Conservation (phyloP, 2,329 filamentous ascomycete species). For the Thelonectria blattea region DNA sequence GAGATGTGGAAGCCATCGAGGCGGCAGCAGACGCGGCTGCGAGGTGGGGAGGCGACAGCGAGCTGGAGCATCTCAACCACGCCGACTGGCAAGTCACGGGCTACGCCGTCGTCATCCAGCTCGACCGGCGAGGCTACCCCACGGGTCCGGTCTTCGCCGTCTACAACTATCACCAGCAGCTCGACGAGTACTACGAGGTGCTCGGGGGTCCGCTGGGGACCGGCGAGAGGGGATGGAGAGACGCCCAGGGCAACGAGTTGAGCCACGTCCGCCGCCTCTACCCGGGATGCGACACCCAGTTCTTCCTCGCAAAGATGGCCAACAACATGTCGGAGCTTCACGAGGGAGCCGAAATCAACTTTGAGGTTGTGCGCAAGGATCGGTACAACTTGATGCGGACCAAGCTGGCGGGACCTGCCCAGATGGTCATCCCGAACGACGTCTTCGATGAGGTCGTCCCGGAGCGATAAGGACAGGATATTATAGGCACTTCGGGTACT, state of each 20-base stretch:
- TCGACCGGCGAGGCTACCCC: neutral
- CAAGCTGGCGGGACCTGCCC: neutral
- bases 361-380: neutral
- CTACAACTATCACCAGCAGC: neutral
- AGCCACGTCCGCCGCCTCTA: neutral
- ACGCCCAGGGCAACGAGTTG: neutral
- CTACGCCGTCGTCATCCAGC: constrained; percentile 1
- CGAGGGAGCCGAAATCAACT: neutral
- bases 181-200: neutral
- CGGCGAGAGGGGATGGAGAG: neutral
- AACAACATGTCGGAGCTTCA: neutral
- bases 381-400: neutral
- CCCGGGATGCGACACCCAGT: neutral
- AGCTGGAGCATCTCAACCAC: neutral
- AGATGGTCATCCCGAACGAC: neutral
- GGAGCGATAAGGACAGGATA: no score
- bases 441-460: no score
- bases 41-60: neutral
- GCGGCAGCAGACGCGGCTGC: no score
- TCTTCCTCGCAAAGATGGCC: constrained; percentile 3
- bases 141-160: neutral
- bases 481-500: no score
- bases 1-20: no score
- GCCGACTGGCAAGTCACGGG: neutral
- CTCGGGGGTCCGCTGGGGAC: neutral